Evolutionary conservation across 225 moss, liverwort and hornwort species (phyloP).

Genomic region (Anthoceros angustus): DNA sequence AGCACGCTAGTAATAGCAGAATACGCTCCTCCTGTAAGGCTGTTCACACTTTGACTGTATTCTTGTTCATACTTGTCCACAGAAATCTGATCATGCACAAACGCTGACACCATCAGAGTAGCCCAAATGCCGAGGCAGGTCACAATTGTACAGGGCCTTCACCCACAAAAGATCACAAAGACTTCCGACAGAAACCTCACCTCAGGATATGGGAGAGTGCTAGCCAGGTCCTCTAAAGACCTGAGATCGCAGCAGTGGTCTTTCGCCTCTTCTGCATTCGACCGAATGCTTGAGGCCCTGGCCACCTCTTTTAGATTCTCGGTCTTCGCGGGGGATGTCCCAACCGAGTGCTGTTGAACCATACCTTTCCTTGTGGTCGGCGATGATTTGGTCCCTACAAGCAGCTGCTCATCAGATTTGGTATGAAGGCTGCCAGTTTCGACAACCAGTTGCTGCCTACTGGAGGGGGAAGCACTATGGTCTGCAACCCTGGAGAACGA

Average conservation of each 20-base stretch:
- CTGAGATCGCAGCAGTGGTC: not conserved
- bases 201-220: not conserved
- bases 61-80: conserved; percentile 3
- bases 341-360: too few species aligned
- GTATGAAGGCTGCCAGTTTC: too few species aligned
- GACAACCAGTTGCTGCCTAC: too few species aligned
- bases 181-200: not conserved
- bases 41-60: not conserved
- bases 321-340: too few species aligned
- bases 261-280: not conserved
- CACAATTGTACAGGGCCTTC: too few species aligned
- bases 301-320: not conserved
- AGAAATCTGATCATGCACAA: not conserved
- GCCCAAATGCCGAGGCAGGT: not conserved
- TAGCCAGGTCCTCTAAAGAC: not conserved
- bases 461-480: too few species aligned
- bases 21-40: not conserved
- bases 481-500: not conserved
- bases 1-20: not conserved
- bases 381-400: too few species aligned
- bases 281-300: not conserved
- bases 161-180: too few species aligned
- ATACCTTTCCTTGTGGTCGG: too few species aligned
- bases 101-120: not conserved
- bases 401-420: too few species aligned